Percentiles rank a stretch among this genome's conserved stretches.
Conservation (phyloP, 192 early-diverging fungal genomes). For the Ramicandelaber brevisporus region DNA sequence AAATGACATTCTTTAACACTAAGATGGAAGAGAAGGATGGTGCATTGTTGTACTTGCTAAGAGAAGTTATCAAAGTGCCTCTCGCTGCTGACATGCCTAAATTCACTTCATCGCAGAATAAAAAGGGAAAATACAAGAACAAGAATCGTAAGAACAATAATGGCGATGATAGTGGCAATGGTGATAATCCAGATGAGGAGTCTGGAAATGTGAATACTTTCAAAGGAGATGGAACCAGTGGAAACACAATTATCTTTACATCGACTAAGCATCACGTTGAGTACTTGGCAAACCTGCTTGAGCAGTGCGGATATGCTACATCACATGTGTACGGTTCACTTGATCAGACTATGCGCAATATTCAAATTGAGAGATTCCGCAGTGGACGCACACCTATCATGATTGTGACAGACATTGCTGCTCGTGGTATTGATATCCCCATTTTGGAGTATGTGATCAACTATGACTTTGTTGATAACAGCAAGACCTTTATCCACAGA, state of each 20-base stretch:
- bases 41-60: conserved; percentile 60
- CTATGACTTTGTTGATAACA: conserved; percentile 76
- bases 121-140: neutral
- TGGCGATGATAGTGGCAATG: neutral
- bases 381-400: conserved; percentile 49
- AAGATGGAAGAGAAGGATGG: conserved; percentile 78
- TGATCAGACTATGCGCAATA: conserved; percentile 74
- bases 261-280: conserved; percentile 98
- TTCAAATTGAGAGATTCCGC: conserved; percentile 67
- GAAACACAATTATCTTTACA: conserved; percentile 81
- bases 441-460: conserved; percentile 93
- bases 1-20: conserved; percentile 75
- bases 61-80: conserved; percentile 45
- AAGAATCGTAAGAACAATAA: neutral
- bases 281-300: conserved; percentile 55
- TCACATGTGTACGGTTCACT: conserved; percentile 88
- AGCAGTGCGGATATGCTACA: conserved; percentile 34
- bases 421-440: conserved; percentile 97
- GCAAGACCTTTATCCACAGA: conserved; percentile 92
- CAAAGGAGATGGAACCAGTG: conserved; percentile 7
- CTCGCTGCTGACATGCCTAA: conserved; percentile 18
- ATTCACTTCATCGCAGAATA: conserved; percentile 9
- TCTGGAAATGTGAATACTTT: conserved; percentile 5
- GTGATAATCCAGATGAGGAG: conserved; percentile 6
- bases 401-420: conserved; percentile 95